phyloP scores from a whole-genome alignment of 331 rosid species.

The Quercus tomentella region DNA sequence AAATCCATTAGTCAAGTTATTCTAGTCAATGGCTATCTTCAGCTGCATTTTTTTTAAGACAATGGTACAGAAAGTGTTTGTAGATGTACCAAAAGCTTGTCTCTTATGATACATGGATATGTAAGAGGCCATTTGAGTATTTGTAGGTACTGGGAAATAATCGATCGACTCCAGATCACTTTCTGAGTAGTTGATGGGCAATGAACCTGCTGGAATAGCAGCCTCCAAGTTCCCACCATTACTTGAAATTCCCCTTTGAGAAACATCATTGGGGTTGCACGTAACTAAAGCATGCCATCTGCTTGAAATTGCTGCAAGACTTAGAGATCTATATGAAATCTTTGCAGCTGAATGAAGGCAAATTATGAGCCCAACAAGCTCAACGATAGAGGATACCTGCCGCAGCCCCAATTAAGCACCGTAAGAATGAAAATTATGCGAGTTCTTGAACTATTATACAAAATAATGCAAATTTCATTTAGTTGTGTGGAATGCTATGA shows the following conservation, averaged over 20 bases:
- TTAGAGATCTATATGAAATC: constrained; percentile 46
- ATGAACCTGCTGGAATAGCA: background rate
- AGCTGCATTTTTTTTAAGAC: too few relatives aligned
- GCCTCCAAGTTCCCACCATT: constrained; percentile 6
- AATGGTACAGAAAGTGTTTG: background rate
- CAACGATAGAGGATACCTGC: constrained; percentile 35
- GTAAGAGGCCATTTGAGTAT: constrained; percentile 31
- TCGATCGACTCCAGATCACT: constrained; percentile 37
- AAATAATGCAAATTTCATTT: background rate
- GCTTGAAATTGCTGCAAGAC: constrained; percentile 36
- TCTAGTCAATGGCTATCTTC: too few relatives aligned
- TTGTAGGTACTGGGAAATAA: constrained; percentile 30
- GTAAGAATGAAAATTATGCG: background rate
- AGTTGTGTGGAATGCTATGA: background rate
- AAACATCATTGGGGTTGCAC: constrained; percentile 22
- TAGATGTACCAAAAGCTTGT: constrained; percentile 39
- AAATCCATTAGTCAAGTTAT: too few relatives aligned
- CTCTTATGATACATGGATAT: constrained; percentile 35
- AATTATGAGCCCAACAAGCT: constrained; percentile 41
- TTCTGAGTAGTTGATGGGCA: constrained; percentile 27
- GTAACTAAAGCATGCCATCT: constrained; percentile 56
- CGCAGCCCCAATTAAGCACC: background rate
- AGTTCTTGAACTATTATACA: background rate
- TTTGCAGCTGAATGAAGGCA: constrained; percentile 44
- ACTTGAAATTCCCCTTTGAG: constrained; percentile 1